Percentiles rank a stretch among this genome's conserved stretches.
Evolutionary conservation across 2,329 filamentous ascomycete species (phyloP).

Genomic region (Nannizziopsis arthrosporioides): DNA sequence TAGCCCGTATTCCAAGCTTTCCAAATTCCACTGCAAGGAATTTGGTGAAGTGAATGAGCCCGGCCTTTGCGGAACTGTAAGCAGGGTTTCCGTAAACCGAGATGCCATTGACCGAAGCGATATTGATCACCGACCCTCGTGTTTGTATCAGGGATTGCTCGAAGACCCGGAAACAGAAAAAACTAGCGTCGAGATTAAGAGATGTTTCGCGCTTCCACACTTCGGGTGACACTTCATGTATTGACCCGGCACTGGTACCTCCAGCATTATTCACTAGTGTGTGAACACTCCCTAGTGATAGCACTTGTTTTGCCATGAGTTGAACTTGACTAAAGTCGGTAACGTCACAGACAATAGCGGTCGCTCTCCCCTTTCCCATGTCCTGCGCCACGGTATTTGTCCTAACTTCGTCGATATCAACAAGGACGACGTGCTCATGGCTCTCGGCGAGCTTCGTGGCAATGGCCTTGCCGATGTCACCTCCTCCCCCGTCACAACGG

Average conservation of each 20-base stretch:
- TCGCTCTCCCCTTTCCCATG: conserved; percentile 15
- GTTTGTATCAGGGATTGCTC: conserved; percentile 14
- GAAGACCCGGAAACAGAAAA: conserved; percentile 17
- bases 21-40: conserved; percentile 26
- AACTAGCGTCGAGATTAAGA: conserved; percentile 18
- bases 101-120: conserved; percentile 18
- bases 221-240: conserved; percentile 17
- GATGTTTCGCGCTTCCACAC: conserved; percentile 16
- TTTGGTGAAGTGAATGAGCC: conserved; percentile 31
- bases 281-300: conserved; percentile 10
- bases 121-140: conserved; percentile 15
- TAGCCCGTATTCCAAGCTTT: conserved; percentile 31
- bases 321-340: conserved; percentile 17
- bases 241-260: conserved; percentile 17
- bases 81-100: conserved; percentile 18
- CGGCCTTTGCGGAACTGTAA: conserved; percentile 33
- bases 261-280: conserved; percentile 24
- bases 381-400: conserved; percentile 12
- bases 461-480: conserved; percentile 22
- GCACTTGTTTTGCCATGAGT: conserved; percentile 11
- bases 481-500: conserved; percentile 21
- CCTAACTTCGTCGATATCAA: conserved; percentile 18
- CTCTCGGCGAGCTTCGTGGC: conserved; percentile 17
- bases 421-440: conserved; percentile 17
- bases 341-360: conserved; percentile 18